Percentiles rank a stretch among this genome's conserved stretches.
Evolutionary conservation across 225 moss, liverwort and hornwort genomes (phyloP).

Genomic region (Lunularia cruciata): DNA sequence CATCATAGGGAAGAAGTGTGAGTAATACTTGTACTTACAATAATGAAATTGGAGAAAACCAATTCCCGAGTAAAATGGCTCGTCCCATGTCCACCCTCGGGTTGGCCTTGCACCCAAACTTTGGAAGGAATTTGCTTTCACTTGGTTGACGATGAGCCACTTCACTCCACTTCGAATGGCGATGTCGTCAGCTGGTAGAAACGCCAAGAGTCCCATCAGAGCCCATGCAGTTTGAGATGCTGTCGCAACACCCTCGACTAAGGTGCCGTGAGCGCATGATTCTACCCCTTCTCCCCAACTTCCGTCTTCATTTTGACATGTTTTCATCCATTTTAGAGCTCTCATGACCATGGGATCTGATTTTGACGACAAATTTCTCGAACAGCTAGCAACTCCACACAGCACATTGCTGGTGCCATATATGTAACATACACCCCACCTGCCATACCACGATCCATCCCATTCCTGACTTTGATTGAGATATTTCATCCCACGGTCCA

Average conservation of each 20-base stretch:
- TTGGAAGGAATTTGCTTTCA: not conserved
- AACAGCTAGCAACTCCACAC: conserved; percentile 1
- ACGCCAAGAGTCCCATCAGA: conserved; percentile 18
- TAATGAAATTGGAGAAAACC: conserved; percentile 14
- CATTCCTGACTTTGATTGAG: not conserved
- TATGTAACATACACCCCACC: conserved; percentile 26
- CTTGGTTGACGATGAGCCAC: conserved; percentile 1
- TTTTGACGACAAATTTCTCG: not conserved
- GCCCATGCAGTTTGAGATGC: conserved; percentile 24
- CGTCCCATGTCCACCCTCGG: not conserved
- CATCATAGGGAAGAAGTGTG: conserved; percentile 27
- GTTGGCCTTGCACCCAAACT: no score
- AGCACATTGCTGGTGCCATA: conserved; percentile 21
- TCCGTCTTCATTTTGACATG: conserved; percentile 21
- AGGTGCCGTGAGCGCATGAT: not conserved
- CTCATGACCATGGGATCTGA: not conserved
- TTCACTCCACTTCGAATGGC: conserved; percentile 11
- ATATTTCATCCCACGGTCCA: not conserved
- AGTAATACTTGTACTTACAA: conserved; percentile 1
- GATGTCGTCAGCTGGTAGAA: not conserved
- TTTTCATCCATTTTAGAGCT: conserved; percentile 12
- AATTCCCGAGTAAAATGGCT: conserved; percentile 6
- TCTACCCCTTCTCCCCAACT: conserved; percentile 26
- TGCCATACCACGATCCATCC: conserved; percentile 17
- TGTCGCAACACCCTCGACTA: conserved; percentile 9